Base-by-base conservation (phyloP, 257 asterid species). In the Nicotiana otophora region DNA sequence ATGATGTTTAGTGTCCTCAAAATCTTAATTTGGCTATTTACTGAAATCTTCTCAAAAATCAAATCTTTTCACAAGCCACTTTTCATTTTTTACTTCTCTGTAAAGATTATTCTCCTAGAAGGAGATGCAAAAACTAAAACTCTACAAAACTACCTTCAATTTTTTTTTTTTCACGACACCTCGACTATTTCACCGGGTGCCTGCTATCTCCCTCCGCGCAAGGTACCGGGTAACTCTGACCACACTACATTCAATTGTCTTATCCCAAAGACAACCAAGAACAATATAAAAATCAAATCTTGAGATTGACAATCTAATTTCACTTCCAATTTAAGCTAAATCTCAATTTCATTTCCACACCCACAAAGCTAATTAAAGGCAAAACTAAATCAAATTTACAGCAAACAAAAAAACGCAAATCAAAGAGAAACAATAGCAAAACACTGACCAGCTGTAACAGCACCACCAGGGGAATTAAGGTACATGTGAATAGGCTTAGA, bases 401-500 rank as follows among this genome's bases (percentile, higher is more conserved):
- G 34, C 3, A 15, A 1, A 28, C 10, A 79, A 48, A 48, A 11
- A 14, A 53, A 53, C 2, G 0, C 57, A 11, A 53, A 53, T 53
- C 3, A 76, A 65, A 12, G 58, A 12, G 58, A 53, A 53, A 46
- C 53, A 46, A 61, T 53, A 3, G 1, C 5, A 39, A 72, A 65
- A 17, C 26, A 77, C 77, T 6, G 82, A 93, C 98, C 98, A 4
- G 96, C 98, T 72, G 95, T 89, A 80, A 95, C 98, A 17, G 95
- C 94, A 54, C 98, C 98, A 10, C 98, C 97, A 0, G 98, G 99
- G 17, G 99, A 95, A 82, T 95, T 95, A 66, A 95, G 95, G 80
- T 95, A 95, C 97, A 95, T 92, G 76, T 95, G 89, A 72, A 95
- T 94, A 63, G 97, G 98, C 85, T 94, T 95, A 58, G 98, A 90